Conservation (phyloP, 129 eudicot species). For the Kitagawia praeruptora region DNA sequence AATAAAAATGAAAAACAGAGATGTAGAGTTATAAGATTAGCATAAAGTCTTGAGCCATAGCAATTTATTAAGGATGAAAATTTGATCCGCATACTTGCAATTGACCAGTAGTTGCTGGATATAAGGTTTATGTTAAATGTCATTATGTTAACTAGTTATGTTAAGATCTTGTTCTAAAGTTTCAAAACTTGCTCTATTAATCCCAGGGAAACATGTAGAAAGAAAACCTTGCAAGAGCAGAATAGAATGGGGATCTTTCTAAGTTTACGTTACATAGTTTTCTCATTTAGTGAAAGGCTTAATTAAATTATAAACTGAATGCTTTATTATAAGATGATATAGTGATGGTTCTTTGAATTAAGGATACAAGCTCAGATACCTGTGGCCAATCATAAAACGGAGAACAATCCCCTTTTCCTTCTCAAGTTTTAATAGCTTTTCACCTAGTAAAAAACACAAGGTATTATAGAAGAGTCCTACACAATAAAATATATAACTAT, state of each 20-base stretch:
- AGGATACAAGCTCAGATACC: conserved; percentile 22
- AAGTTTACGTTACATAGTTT: neutral
- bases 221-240: neutral
- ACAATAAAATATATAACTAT: neutral
- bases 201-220: neutral
- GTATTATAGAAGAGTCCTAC: neutral
- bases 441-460: conserved; percentile 5
- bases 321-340: neutral
- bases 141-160: neutral
- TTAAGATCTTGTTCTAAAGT: neutral
- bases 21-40: neutral
- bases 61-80: neutral
- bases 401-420: conserved; percentile 49
- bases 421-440: conserved; percentile 6
- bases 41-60: neutral
- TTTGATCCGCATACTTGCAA: neutral
- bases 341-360: neutral
- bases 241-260: neutral
- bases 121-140: neutral
- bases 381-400: conserved; percentile 72
- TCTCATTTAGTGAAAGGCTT: neutral
- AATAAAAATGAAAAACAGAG: neutral
- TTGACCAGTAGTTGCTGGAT: neutral
- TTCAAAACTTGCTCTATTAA: neutral
- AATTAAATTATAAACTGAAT: neutral